Evolutionary conservation across 202 grass and related monocot genomes (phyloP).

Genomic region (Panicum virgatum): DNA sequence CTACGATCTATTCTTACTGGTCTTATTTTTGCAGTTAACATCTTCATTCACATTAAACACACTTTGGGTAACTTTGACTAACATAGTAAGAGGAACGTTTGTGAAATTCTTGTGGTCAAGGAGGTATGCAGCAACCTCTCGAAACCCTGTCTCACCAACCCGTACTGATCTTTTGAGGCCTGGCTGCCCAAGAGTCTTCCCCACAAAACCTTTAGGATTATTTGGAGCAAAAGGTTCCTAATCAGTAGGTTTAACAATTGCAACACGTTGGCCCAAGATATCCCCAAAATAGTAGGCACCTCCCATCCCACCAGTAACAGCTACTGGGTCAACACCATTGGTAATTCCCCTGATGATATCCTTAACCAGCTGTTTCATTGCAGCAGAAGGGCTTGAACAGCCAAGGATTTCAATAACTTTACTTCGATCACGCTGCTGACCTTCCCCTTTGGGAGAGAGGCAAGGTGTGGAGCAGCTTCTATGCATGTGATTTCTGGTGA

Average conservation of each 20-base stretch:
- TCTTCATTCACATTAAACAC: constrained; percentile 72
- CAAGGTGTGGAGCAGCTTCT: constrained; percentile 66
- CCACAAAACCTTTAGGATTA: constrained; percentile 71
- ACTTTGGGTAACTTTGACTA: constrained; percentile 67
- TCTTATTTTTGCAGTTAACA: constrained; percentile 40
- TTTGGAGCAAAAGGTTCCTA: constrained; percentile 86
- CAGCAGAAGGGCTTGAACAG: constrained; percentile 48
- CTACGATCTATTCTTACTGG: constrained; percentile 17
- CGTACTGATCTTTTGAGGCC: constrained; percentile 70
- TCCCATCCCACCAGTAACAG: constrained; percentile 60
- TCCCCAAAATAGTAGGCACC: constrained; percentile 74
- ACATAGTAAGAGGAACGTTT: constrained; percentile 66
- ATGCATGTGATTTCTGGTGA: constrained; percentile 65
- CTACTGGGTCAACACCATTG: constrained; percentile 57
- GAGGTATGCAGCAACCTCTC: constrained; percentile 70
- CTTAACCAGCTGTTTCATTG: constrained; percentile 59
- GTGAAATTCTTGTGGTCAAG: constrained; percentile 68
- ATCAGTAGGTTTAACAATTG: constrained; percentile 74
- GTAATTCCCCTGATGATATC: constrained; percentile 58
- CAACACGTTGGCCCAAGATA: constrained; percentile 52
- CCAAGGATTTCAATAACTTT: constrained; percentile 66
- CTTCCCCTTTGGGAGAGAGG: constrained; percentile 64
- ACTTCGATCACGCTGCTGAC: constrained; percentile 48
- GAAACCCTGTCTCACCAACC: constrained; percentile 70
- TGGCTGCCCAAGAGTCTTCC: constrained; percentile 70